phyloP scores from a whole-genome alignment of 805 yeast genomes.

The Spathaspora arborariae region DNA sequence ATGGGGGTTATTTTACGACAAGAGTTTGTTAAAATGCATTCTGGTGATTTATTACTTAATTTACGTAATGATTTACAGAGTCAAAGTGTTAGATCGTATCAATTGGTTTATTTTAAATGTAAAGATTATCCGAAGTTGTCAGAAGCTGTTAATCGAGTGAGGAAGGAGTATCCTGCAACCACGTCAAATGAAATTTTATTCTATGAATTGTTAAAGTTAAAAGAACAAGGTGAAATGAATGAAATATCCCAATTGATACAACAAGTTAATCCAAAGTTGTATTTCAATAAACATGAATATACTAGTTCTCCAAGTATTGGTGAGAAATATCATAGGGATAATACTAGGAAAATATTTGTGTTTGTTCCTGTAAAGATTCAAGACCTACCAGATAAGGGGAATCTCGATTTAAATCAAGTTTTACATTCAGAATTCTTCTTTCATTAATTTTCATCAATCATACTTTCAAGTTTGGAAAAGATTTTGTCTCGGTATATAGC shows the following conservation, averaged over 20 bases:
- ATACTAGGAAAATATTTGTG: slow-evolving; percentile 6
- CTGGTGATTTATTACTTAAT: slow-evolving; percentile 20
- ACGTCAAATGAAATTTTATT: neutral
- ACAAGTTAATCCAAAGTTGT: slow-evolving; percentile 19
- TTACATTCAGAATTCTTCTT: slow-evolving; percentile 33
- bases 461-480: slow-evolving; percentile 51
- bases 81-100: slow-evolving; percentile 21
- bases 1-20: slow-evolving; percentile 27
- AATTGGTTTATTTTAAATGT: slow-evolving; percentile 29
- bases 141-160: slow-evolving; percentile 3
- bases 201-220: neutral
- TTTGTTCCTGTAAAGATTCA: slow-evolving; percentile 28
- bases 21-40: slow-evolving; percentile 33
- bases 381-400: slow-evolving; percentile 28
- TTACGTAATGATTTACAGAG: slow-evolving; percentile 24
- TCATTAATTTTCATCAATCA: slow-evolving; percentile 45
- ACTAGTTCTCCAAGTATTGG: neutral
- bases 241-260: slow-evolving; percentile 9
- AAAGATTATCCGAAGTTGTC: slow-evolving; percentile 11
- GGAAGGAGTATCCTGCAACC: slow-evolving; percentile 6
- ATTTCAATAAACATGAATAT: slow-evolving; percentile 6
- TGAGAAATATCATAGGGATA: neutral
- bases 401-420: slow-evolving; percentile 28
- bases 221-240: slow-evolving; percentile 2
- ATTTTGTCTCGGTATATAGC: slow-evolving; percentile 64